A percentile compares a stretch with the other conserved stretches of the same genome.
phyloP scores from a whole-genome alignment of 2,329 filamentous ascomycete species.

The Fusarium subtropicale region DNA sequence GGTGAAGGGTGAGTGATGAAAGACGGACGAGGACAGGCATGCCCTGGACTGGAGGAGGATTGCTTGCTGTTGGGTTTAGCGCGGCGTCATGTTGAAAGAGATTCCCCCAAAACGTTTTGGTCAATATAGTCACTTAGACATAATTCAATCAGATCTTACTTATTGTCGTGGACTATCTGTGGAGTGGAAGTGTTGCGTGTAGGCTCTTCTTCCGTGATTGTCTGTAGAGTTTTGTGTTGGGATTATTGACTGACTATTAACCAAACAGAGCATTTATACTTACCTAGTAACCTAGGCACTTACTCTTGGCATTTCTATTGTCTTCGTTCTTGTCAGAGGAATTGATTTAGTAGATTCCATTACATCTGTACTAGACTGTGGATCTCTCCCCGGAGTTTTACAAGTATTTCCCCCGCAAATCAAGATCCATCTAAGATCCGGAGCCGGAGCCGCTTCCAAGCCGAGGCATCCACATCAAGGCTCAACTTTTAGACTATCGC shows the following conservation, averaged over 20 bases:
- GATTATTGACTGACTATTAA: neutral
- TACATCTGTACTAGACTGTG: neutral
- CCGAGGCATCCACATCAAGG: conserved; percentile 25
- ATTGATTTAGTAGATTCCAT: neutral
- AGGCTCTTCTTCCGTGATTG: neutral
- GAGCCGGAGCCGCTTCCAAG: conserved; percentile 35
- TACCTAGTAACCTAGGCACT: neutral
- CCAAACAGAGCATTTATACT: neutral
- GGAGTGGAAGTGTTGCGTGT: neutral
- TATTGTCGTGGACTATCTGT: neutral
- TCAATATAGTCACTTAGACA: conserved; percentile 5
- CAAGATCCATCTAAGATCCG: conserved; percentile 29
- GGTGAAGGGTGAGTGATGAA: conserved; percentile 5
- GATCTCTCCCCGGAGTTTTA: conserved; percentile 22
- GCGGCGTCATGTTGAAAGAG: conserved; percentile 28
- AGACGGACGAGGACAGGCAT: neutral
- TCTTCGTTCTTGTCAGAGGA: neutral
- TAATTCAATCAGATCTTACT: neutral
- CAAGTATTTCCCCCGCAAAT: conserved; percentile 35
- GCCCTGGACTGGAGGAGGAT: neutral
- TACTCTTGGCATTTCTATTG: neutral
- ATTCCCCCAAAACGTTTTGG: conserved; percentile 28
- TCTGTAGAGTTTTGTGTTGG: neutral
- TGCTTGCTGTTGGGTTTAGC: conserved; percentile 35
- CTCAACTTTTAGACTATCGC: conserved; percentile 3